phyloP scores from a whole-genome alignment of 2,329 filamentous ascomycete species.

The Cladosporium sp. region DNA sequence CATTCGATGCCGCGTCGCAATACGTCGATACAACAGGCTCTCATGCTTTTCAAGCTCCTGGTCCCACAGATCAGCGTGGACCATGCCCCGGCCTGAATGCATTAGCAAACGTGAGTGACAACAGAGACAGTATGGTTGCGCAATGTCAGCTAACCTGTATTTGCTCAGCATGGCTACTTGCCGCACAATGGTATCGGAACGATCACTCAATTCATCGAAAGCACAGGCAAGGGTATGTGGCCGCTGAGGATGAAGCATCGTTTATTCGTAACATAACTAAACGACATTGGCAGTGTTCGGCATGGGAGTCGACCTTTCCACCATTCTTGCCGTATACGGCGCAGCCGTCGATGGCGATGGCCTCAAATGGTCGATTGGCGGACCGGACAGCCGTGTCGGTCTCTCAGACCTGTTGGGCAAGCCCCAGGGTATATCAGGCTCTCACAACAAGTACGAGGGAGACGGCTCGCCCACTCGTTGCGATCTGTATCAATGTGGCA shows the following conservation, averaged over 20 bases:
- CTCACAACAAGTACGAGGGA: conserved; percentile 33
- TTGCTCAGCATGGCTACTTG: conserved; percentile 28
- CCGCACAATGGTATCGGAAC: conserved; percentile 29
- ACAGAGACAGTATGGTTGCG: no score
- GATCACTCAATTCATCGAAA: conserved; percentile 29
- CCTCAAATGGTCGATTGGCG: conserved; percentile 27
- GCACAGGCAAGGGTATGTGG: conserved; percentile 19
- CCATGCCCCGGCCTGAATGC: conserved; percentile 32
- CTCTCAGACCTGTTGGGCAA: conserved; percentile 19
- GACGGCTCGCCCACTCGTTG: conserved; percentile 30
- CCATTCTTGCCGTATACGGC: conserved; percentile 29
- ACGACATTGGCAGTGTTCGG: conserved; percentile 22
- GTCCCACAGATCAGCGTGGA: conserved; percentile 24
- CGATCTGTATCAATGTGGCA: conserved; percentile 27
- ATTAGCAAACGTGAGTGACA: neutral
- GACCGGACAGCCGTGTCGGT: conserved; percentile 16
- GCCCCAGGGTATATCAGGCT: conserved; percentile 22
- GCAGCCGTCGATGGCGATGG: conserved; percentile 26
- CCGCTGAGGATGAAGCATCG: neutral
- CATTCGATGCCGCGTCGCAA: conserved; percentile 27
- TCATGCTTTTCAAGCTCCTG: conserved; percentile 23
- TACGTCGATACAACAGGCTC: conserved; percentile 21
- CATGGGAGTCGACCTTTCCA: conserved; percentile 29
- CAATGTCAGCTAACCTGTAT: no score
- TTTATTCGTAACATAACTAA: neutral